Evolutionary conservation across 2,329 filamentous ascomycete genomes (phyloP).

Genomic region (Trichoderma aggressivum): DNA sequence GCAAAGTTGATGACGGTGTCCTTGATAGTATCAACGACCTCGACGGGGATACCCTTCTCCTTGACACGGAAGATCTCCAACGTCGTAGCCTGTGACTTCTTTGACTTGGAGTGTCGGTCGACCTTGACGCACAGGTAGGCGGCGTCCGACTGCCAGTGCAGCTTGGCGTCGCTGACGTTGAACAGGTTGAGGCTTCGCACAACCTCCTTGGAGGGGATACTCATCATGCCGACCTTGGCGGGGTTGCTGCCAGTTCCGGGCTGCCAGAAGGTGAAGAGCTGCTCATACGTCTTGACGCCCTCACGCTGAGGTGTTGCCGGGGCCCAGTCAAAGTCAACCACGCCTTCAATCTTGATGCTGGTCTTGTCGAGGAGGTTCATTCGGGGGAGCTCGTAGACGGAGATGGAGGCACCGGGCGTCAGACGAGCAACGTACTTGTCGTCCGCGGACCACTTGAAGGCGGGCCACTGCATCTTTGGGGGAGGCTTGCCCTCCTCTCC

Average conservation of each 20-base stretch:
- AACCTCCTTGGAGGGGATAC: constrained; percentile 88
- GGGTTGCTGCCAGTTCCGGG: constrained; percentile 97
- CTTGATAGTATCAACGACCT: constrained; percentile 96
- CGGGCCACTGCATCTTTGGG: constrained; percentile 94
- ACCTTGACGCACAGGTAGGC: constrained; percentile 98
- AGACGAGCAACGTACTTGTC: constrained; percentile 95
- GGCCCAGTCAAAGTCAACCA: constrained; percentile 98
- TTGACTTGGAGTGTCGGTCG: constrained; percentile 96
- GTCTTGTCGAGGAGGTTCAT: constrained; percentile 91
- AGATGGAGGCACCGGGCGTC: constrained; percentile 83
- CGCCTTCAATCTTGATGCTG: constrained; percentile 91
- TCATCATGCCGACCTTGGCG: constrained; percentile 95
- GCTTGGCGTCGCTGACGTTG: constrained; percentile 94
- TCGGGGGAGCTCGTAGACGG: constrained; percentile 81
- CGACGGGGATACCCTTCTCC: constrained; percentile 97
- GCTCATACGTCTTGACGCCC: constrained; percentile 86
- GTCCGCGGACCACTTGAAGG: constrained; percentile 98
- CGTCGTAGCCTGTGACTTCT: constrained; percentile 95
- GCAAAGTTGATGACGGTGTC: constrained; percentile 99
- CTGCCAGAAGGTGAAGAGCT: constrained; percentile 98
- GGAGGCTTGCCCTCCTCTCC: constrained; percentile 57
- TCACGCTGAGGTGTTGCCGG: constrained; percentile 79
- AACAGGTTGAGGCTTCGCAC: constrained; percentile 94
- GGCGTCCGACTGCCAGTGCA: constrained; percentile 97
- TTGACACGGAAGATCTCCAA: constrained; percentile 96